Conservation (phyloP, 2,329 filamentous ascomycete genomes). For the Fusarium tjaetaba region DNA sequence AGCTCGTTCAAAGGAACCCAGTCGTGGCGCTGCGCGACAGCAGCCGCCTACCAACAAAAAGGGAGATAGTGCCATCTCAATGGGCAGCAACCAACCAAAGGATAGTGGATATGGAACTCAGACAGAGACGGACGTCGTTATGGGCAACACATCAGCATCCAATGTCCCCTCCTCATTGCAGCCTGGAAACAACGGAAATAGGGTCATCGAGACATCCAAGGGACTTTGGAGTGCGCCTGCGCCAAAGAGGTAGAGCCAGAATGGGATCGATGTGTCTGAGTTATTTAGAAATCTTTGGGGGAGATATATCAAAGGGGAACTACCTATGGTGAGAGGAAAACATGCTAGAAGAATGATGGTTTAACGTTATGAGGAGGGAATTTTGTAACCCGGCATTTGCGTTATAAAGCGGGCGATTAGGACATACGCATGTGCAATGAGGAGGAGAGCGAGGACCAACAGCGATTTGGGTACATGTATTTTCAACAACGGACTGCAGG, state of each 20-base stretch:
- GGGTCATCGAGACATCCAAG: slow-evolving; percentile 70
- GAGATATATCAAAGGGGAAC: neutral
- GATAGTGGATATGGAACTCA: slow-evolving; percentile 63
- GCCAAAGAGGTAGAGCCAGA: slow-evolving; percentile 38
- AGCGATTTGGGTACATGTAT: slow-evolving; percentile 2
- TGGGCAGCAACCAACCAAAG: slow-evolving; percentile 47
- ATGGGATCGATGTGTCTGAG: neutral
- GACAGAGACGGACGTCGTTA: slow-evolving; percentile 52
- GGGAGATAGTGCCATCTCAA: slow-evolving; percentile 58
- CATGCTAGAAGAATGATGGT: neutral
- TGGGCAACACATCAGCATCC: slow-evolving; percentile 55
- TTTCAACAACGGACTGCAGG: slow-evolving; percentile 27
- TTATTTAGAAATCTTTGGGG: neutral
- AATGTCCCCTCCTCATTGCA: slow-evolving; percentile 61
- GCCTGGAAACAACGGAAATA: slow-evolving; percentile 65
- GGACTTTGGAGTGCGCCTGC: slow-evolving; percentile 65
- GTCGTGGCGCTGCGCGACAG: slow-evolving; percentile 46
- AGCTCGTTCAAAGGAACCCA: slow-evolving; percentile 61
- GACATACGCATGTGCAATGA: neutral
- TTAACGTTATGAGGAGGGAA: neutral
- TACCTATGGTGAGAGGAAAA: neutral
- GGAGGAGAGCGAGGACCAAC: neutral
- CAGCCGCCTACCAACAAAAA: slow-evolving; percentile 45
- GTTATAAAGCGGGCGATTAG: neutral
- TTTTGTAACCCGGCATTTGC: neutral